Conservation (phyloP, 1,284 basidiomycete genomes). For the Trichosporon asahii region DNA sequence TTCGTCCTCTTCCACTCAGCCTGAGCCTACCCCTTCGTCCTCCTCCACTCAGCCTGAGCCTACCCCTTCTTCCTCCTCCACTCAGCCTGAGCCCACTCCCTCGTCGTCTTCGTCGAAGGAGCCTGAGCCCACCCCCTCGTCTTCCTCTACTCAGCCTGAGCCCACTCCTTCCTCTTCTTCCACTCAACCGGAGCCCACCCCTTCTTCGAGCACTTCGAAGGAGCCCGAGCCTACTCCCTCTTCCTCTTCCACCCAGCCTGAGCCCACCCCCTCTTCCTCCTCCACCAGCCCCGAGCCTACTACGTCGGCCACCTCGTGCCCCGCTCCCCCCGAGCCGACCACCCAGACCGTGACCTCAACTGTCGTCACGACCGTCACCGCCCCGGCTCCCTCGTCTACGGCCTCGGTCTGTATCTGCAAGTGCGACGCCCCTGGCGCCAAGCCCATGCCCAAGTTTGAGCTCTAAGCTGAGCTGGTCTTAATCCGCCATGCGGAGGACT, state of each 20-base stretch:
- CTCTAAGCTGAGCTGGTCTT: not conserved
- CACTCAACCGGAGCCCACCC: no score
- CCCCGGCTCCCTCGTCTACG: not conserved
- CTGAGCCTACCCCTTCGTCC: not conserved
- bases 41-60: no score
- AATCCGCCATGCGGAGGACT: not conserved
- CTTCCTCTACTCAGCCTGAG: not conserved
- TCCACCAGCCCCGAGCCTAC: not conserved
- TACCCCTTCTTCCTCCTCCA: not conserved
- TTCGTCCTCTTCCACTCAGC: not conserved
- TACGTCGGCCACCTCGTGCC: not conserved
- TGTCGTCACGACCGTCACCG: constrained; percentile 10
- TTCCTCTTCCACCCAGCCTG: no score
- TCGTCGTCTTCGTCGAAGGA: not conserved
- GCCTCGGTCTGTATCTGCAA: constrained; percentile 11
- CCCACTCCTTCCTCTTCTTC: not conserved
- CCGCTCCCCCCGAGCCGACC: not conserved
- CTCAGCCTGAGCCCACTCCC: not conserved
- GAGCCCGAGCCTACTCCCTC: not conserved
- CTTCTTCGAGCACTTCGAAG: no score
- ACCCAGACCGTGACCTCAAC: not conserved
- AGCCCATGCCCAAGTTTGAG: constrained; percentile 18
- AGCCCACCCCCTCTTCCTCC: no score
- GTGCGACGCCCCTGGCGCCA: constrained; percentile 12
- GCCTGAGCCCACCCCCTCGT: not conserved